Conservation (phyloP, 1,139 yeast genomes). For the Sugiyamaella paludigena region DNA sequence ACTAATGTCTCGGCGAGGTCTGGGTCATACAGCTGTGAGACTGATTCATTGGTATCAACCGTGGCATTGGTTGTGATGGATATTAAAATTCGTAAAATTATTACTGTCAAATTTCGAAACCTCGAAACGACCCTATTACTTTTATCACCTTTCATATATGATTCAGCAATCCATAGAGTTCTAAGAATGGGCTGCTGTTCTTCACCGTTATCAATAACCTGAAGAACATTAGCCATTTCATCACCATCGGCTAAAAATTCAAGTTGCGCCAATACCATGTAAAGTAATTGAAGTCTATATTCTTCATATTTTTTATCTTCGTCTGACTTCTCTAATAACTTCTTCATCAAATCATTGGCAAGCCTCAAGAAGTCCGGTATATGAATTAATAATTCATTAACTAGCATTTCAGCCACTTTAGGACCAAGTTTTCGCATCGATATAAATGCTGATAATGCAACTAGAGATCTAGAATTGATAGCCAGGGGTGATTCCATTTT, state of each 20-base stretch:
- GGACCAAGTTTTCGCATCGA: conserved; percentile 18
- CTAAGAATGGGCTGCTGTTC: conserved; percentile 1
- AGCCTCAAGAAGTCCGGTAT: conserved; percentile 2
- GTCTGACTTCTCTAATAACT: background rate
- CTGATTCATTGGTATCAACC: conserved; percentile 5
- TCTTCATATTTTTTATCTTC: background rate
- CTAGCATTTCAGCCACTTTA: conserved; percentile 1
- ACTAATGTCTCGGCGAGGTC: conserved; percentile 5
- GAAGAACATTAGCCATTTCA: conserved; percentile 6
- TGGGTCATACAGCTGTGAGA: conserved; percentile 2
- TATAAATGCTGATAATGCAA: conserved; percentile 20
- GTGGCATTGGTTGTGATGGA: conserved; percentile 20
- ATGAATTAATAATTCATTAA: conserved; percentile 6
- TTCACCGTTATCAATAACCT: background rate
- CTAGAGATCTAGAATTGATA: conserved; percentile 19
- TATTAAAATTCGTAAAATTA: conserved; percentile 20
- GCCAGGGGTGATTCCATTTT: conserved; percentile 11
- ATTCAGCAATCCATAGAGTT: background rate
- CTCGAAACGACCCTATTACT: conserved; percentile 1
- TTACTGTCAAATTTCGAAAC: conserved; percentile 6
- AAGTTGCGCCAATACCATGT: conserved; percentile 18
- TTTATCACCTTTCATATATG: conserved; percentile 2
- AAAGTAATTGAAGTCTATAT: conserved; percentile 14
- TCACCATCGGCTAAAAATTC: conserved; percentile 18
- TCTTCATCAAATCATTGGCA: conserved; percentile 4